phyloP scores from a whole-genome alignment of 306 rosid genomes.

The Dalbergia cochinchinensis region DNA sequence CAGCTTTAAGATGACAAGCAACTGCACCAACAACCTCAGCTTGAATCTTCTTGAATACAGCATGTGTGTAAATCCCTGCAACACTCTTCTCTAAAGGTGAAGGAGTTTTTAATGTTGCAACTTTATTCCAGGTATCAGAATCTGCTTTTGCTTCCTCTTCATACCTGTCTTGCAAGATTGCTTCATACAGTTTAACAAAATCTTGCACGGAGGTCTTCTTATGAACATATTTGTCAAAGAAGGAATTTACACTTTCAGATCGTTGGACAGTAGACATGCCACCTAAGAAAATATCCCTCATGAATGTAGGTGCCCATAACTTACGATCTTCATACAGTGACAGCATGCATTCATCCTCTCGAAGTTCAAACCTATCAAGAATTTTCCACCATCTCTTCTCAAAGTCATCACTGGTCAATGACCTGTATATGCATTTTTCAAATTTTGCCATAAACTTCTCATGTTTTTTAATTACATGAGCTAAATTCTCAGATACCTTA shows the following conservation, averaged over 20 bases:
- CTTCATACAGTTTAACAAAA: constrained; percentile 83
- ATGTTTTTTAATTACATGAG: constrained; percentile 73
- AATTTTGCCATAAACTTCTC: constrained; percentile 83
- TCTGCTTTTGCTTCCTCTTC: constrained; percentile 99
- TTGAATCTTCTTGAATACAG: constrained; percentile 92
- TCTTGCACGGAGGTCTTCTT: constrained; percentile 91
- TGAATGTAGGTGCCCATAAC: constrained; percentile 87
- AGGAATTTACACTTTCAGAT: constrained; percentile 93
- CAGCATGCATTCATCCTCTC: constrained; percentile 81
- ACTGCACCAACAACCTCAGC: constrained; percentile 94
- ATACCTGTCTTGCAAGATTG: constrained; percentile 90
- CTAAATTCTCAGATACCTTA: constrained; percentile 85
- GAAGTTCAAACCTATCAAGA: constrained; percentile 79
- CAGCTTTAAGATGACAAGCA: constrained; percentile 92
- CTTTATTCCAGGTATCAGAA: constrained; percentile 91
- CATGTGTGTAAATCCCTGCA: constrained; percentile 80
- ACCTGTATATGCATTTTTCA: constrained; percentile 87
- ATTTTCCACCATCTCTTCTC: constrained; percentile 90
- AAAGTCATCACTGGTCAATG: constrained; percentile 85
- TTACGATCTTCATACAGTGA: constrained; percentile 79
- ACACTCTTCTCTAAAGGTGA: constrained; percentile 95
- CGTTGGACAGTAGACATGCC: constrained; percentile 90
- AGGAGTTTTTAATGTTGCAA: constrained; percentile 80
- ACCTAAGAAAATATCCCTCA: constrained; percentile 82
- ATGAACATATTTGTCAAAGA: constrained; percentile 90